Evolutionary conservation across 495 filamentous ascomycete genomes (phyloP), one percentile per base, ranked within the genome.

Genomic region (Trichoderma asperelloides): DNA sequence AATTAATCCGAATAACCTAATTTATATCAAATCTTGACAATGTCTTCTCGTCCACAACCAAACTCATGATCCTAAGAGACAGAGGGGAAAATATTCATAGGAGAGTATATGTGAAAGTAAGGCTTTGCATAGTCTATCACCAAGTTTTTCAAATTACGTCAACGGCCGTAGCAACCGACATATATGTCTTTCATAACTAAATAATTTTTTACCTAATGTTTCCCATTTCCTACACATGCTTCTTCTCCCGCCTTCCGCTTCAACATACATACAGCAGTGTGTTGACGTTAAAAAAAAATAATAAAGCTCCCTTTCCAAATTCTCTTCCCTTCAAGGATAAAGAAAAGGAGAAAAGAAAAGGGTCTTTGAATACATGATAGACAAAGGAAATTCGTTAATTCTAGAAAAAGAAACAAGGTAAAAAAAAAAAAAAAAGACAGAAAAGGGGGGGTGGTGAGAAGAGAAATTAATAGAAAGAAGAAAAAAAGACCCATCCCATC

Each of bases 301-400:
- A 47, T 15, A 18, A 55, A 55, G 3, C 18, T 25, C 55, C 55
- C 55, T 27, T 60, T 30, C 30, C 27, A 7, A 60, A 23, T 28
- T 28, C 23, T 9, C 12, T 21, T 60, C 9, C 15, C 23, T 11
- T 60, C 55, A 27, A 1, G 23, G 25, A 23, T n/a, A 55, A 21
- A 55, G 9, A 25, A 21, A 11, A 55, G 16, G 3, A n/a, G 23
- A 27, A 55, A 55, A 55, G 23, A 60, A 30, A 51, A 51, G 18
- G 21, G 21, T 18, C 3, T 28, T 18, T 3, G 27, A 30, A 12
- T 28, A 60, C 55, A 60, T 60, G 12, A 60, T 60, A 7, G 55
- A 60, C 55, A 60, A 60, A 60, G 55, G 55, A 60, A n/a, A 60
- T 60, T 60, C 55, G 55, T 60, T 60, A 60, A 27, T 23, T 43